These are phyloP conservation scores for Physcia stellaris DNA, from an alignment of 495 filamentous ascomycete genomes.

Conservation along the genomic window DNA sequence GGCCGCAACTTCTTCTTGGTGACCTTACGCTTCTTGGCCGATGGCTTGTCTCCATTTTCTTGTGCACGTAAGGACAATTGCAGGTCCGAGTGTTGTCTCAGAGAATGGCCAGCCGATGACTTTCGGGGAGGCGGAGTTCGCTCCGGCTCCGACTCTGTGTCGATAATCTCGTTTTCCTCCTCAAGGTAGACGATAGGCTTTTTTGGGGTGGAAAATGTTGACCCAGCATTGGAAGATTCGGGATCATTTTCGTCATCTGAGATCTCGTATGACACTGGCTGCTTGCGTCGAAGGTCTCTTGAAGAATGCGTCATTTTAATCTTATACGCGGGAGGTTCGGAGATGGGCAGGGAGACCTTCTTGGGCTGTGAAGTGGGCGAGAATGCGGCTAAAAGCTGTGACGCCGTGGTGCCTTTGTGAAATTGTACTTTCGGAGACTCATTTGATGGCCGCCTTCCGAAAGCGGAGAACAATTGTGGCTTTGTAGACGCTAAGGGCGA, in stretches of 20 bases:
- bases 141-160: slow-evolving; percentile 5
- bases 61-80: slow-evolving; percentile 9
- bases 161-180: slow-evolving; percentile 3
- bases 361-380: slow-evolving; percentile 6
- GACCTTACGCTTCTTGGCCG: slow-evolving; percentile 3
- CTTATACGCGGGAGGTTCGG: neutral
- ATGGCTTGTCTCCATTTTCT: slow-evolving; percentile 13
- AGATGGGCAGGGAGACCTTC: neutral
- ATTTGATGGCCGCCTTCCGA: too few species aligned
- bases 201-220: slow-evolving; percentile 14
- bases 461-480: too few species aligned
- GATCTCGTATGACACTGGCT: slow-evolving; percentile 13
- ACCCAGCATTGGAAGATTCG: slow-evolving; percentile 2
- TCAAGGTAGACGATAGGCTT: slow-evolving; percentile 9
- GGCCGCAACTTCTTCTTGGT: neutral
- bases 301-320: slow-evolving; percentile 5
- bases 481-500: too few species aligned
- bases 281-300: slow-evolving; percentile 7
- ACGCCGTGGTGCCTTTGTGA: slow-evolving; percentile 4
- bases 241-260: slow-evolving; percentile 11
- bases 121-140: slow-evolving; percentile 7
- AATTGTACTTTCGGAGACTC: slow-evolving; percentile 1
- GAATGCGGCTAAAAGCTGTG: slow-evolving; percentile 10
- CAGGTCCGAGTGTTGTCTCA: slow-evolving; percentile 13
- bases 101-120: slow-evolving; percentile 13